phyloP scores from a whole-genome alignment of 2,329 filamentous ascomycete genomes.

The Ilyonectria sp. region DNA sequence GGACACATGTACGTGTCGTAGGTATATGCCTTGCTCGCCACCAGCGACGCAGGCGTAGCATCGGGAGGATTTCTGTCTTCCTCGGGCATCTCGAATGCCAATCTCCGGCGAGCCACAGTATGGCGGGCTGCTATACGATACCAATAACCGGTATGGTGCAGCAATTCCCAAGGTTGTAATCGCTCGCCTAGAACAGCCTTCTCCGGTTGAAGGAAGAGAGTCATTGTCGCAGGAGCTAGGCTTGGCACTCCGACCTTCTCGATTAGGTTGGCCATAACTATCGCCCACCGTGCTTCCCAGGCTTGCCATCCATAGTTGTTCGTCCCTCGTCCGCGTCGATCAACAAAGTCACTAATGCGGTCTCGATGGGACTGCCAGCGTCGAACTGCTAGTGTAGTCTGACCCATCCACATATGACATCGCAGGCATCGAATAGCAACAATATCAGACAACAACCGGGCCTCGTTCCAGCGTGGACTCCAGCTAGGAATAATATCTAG shows the following conservation, averaged over 20 bases:
- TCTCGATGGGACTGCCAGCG: conserved; percentile 85
- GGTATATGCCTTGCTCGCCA: conserved; percentile 66
- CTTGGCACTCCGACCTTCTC: conserved; percentile 68
- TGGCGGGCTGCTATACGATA: conserved; percentile 74
- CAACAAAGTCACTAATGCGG: conserved; percentile 82
- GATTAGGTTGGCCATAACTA: conserved; percentile 74
- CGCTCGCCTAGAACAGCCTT: conserved; percentile 72
- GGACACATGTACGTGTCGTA: conserved; percentile 79
- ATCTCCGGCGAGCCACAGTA: conserved; percentile 64
- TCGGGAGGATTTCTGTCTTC: conserved; percentile 69
- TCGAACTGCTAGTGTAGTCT: conserved; percentile 84
- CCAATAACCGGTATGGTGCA: conserved; percentile 80
- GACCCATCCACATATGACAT: conserved; percentile 84
- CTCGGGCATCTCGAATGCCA: conserved; percentile 72
- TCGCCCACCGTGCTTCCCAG: conserved; percentile 86
- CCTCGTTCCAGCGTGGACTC: conserved; percentile 93
- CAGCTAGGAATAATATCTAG: conserved; percentile 92
- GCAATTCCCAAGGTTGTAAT: conserved; percentile 73
- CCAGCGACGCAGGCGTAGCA: conserved; percentile 60
- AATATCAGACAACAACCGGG: conserved; percentile 87
- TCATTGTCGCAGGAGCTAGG: conserved; percentile 60
- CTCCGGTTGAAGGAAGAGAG: conserved; percentile 70
- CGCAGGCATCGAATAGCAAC: conserved; percentile 86
- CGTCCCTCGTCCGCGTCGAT: conserved; percentile 87
- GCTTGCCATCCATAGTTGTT: conserved; percentile 94